Evolutionary conservation across 108 stramenopile genomes (phyloP).

Genomic region (Asterionellopsis glacialis): DNA sequence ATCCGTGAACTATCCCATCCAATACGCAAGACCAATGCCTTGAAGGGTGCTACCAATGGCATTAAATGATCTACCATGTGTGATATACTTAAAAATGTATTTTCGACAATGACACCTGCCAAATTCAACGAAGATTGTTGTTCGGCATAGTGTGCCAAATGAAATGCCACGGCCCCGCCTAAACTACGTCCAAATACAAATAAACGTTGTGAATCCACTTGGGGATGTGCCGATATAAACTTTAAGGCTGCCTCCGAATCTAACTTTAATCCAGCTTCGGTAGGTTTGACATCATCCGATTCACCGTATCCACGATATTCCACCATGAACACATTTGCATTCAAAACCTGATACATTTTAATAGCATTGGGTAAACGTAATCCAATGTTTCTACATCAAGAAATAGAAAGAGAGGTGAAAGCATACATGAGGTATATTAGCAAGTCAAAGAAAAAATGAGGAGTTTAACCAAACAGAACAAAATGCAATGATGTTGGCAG

Average conservation of each 20-base stretch:
- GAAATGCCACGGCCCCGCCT: constrained; percentile 93
- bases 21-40: constrained; percentile 77
- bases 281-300: constrained; percentile 55
- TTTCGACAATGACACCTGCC: constrained; percentile 91
- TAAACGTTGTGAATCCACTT: constrained; percentile 55
- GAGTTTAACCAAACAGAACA: too few species aligned
- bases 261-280: constrained; percentile 74
- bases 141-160: constrained; percentile 69
- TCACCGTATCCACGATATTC: constrained; percentile 95
- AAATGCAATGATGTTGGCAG: too few species aligned
- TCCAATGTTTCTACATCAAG: constrained; percentile 89
- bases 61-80: constrained; percentile 93
- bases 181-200: constrained; percentile 88
- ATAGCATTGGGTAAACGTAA: constrained; percentile 84
- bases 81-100: constrained; percentile 90
- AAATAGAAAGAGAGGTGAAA: too few species aligned
- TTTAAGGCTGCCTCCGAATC: constrained; percentile 85
- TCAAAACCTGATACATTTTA: constrained; percentile 61
- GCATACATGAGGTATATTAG: too few species aligned
- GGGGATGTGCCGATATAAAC: constrained; percentile 30
- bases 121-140: constrained; percentile 32
- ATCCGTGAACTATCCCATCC: constrained; percentile 70
- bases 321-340: constrained; percentile 80
- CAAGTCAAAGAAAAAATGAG: too few species aligned
- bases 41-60: constrained; percentile 84